phyloP scores from a whole-genome alignment of 805 yeast genomes.

The Wickerhamia fluorescens region DNA sequence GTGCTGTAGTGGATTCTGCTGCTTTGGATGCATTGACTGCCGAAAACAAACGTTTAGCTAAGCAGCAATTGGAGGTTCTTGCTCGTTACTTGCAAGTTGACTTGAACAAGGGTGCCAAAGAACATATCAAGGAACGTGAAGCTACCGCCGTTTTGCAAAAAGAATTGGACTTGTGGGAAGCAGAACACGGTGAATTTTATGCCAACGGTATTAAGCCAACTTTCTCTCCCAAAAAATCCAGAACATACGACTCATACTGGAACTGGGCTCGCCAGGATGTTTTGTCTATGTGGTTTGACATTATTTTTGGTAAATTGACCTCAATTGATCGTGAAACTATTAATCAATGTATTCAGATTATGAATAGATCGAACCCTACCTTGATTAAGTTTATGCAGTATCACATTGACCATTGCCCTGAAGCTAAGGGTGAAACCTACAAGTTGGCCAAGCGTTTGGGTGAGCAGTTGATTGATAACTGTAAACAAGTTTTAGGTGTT shows the following conservation, averaged over 20 bases:
- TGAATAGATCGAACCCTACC: constrained; percentile 95
- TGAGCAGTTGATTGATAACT: constrained; percentile 89
- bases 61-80: constrained; percentile 79
- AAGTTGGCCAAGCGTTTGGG: constrained; percentile 85
- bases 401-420: constrained; percentile 74
- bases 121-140: constrained; percentile 74
- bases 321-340: constrained; percentile 94
- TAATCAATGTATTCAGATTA: constrained; percentile 90
- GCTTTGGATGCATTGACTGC: constrained; percentile 80
- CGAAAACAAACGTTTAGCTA: constrained; percentile 63
- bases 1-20: constrained; percentile 89
- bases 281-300: constrained; percentile 87
- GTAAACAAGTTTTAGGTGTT: constrained; percentile 72
- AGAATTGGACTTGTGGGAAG: constrained; percentile 86
- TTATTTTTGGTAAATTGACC: constrained; percentile 87
- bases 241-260: constrained; percentile 97
- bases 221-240: constrained; percentile 87
- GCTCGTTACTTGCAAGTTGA: constrained; percentile 95
- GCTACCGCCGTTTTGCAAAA: constrained; percentile 77
- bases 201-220: constrained; percentile 87
- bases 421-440: constrained; percentile 83
- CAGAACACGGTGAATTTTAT: constrained; percentile 82
- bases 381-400: constrained; percentile 96
- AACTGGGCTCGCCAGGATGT: constrained; percentile 99
- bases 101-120: constrained; percentile 83